Conservation (phyloP, 768 basidiomycete species). For the Panaeolus papilionaceus region DNA sequence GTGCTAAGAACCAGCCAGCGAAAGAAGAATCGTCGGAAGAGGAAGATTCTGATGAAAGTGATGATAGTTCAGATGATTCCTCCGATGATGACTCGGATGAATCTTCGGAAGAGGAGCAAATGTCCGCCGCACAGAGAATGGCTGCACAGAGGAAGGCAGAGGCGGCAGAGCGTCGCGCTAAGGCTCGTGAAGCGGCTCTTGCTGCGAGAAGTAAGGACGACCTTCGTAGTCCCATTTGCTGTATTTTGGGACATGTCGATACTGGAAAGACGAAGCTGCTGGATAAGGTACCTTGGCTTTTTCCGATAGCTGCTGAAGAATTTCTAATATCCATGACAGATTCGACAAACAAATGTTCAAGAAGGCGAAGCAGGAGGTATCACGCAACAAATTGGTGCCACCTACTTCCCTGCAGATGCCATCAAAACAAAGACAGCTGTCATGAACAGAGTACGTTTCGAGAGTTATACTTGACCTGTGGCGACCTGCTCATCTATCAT, state of each 20-base stretch:
- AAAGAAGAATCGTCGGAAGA: slow-evolving; percentile 45
- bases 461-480: background rate
- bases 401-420: slow-evolving; percentile 97
- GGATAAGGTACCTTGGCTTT: slow-evolving; percentile 74
- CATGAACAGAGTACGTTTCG: slow-evolving; percentile 74
- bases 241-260: slow-evolving; percentile 99
- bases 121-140: slow-evolving; percentile 71
- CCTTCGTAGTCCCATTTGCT: slow-evolving; percentile 95
- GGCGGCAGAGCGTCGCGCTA: slow-evolving; percentile 79
- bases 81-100: slow-evolving; percentile 58
- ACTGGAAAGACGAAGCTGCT: slow-evolving; percentile 98
- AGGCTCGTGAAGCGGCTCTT: slow-evolving; percentile 84
- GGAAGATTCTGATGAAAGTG: slow-evolving; percentile 52
- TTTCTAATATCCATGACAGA: slow-evolving; percentile 53
- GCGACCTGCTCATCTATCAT: slow-evolving; percentile 18
- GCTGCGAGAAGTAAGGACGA: slow-evolving; percentile 89
- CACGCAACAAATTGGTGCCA: slow-evolving; percentile 99
- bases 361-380: slow-evolving; percentile 99
- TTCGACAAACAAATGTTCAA: slow-evolving; percentile 99
- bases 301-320: slow-evolving; percentile 3
- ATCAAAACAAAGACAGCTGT: slow-evolving; percentile 93
- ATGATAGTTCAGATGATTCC: slow-evolving; percentile 52
- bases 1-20: slow-evolving; percentile 23
- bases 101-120: slow-evolving; percentile 61
- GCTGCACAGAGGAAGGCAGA: slow-evolving; percentile 79